A percentile compares a stretch with the other conserved stretches of the same genome.
These are phyloP conservation scores for Neurospora tetraspora DNA, from an alignment of 495 filamentous ascomycete genomes.

Conservation along the genomic window DNA sequence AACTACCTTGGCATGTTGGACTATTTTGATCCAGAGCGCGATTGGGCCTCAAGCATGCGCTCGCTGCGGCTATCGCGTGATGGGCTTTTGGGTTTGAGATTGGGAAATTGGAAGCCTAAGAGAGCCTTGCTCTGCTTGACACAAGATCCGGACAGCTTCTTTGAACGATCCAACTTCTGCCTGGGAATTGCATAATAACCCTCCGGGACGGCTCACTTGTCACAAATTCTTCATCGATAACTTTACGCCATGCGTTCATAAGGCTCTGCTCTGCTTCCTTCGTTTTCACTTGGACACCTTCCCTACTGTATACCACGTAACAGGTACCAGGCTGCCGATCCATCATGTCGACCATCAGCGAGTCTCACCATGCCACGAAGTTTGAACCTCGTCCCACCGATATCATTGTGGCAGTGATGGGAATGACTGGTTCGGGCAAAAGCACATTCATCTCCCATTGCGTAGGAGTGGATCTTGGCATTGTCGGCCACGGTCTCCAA, in stretches of 20 bases:
- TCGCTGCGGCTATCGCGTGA: background rate
- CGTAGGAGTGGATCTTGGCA: background rate
- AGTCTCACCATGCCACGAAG: background rate
- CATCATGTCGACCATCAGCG: background rate
- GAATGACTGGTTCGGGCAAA: constrained; percentile 6
- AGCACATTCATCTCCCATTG: constrained; percentile 7
- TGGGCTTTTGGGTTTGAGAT: background rate
- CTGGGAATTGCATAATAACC: background rate
- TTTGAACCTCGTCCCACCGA: background rate
- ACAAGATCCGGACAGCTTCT: background rate
- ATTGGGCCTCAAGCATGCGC: background rate
- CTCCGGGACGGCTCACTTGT: background rate
- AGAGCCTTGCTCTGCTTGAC: background rate
- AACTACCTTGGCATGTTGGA: background rate
- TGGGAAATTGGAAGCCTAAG: background rate
- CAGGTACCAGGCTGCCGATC: background rate
- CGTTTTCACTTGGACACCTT: background rate
- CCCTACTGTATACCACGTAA: background rate
- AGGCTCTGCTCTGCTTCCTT: background rate
- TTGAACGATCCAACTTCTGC: background rate
- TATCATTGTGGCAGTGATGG: constrained; percentile 4
- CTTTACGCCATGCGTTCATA: background rate
- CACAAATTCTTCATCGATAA: background rate
- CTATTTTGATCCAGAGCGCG: background rate
- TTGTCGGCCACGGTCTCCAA: background rate